phyloP scores from a whole-genome alignment of 768 basidiomycete genomes.

The Panellus pusillus region DNA sequence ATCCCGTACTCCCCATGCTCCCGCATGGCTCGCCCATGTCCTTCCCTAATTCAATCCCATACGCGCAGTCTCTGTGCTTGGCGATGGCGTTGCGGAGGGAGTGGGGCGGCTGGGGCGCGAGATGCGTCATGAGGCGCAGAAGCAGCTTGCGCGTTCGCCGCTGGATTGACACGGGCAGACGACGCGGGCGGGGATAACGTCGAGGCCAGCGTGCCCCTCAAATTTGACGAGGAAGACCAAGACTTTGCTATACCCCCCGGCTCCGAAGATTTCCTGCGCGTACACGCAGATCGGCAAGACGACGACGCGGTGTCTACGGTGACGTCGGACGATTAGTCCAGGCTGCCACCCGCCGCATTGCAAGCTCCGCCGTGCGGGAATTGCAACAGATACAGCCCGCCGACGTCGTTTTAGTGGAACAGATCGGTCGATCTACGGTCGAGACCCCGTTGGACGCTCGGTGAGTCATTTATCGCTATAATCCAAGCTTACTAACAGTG shows the following conservation, averaged over 20 bases:
- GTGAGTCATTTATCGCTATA: not conserved
- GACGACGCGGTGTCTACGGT: constrained; percentile 26
- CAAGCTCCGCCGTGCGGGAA: constrained; percentile 32
- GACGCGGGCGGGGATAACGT: constrained; percentile 27
- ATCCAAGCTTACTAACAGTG: not conserved
- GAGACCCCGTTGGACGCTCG: constrained; percentile 11
- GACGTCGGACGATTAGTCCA: constrained; percentile 36
- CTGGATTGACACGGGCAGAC: no score
- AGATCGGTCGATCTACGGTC: constrained; percentile 5
- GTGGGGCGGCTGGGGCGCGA: constrained; percentile 61
- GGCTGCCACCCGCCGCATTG: constrained; percentile 35
- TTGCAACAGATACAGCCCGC: constrained; percentile 34
- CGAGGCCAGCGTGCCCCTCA: constrained; percentile 49
- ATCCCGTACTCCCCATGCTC: constrained; percentile 69
- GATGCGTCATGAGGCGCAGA: constrained; percentile 50
- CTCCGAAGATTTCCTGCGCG: constrained; percentile 11
- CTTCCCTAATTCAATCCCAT: constrained; percentile 60
- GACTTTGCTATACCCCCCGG: constrained; percentile 41
- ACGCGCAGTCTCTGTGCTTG: constrained; percentile 49
- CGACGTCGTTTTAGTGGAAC: constrained; percentile 31
- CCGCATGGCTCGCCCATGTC: constrained; percentile 57
- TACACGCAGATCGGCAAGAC: constrained; percentile 20
- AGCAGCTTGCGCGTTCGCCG: constrained; percentile 48
- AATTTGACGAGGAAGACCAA: constrained; percentile 71
- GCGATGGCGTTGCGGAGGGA: constrained; percentile 59